Base-by-base conservation (phyloP, 371 early-diverging fungal genomes). In the Sporodiniella umbellata region DNA sequence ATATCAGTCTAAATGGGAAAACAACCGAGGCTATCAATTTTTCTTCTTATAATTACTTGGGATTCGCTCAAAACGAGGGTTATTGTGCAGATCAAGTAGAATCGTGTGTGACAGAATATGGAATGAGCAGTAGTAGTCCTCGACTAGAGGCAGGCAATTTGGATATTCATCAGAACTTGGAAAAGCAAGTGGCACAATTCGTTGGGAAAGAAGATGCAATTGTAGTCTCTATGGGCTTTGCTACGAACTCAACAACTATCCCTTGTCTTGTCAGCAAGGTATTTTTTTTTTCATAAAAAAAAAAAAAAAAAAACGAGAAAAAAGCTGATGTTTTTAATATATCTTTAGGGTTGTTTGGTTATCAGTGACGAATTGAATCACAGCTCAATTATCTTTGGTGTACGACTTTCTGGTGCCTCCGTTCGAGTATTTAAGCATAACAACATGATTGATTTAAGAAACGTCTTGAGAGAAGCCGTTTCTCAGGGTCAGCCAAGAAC, bases 11-110 rank as follows among this genome's bases (percentile, higher is more conserved):
- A 55, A 96, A 96, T 25, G 99, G 99, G 30, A 82, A 68, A 30
- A 84, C 72, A 42, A 81, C 70, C 23, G 84, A 88, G 55, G 82
- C 84, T 18, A 84, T 98, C 57, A 99, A 99, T 64, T 76, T 99
- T 59, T 93, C 95, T 17, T 98, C 98, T 4, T 99, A 99, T 80
- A 99, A 99, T 70, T 99, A 99, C 69, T 85, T 99, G 42, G 99
- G 99, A 1, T 99, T 99, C 80, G 96, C 97, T 17, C 91, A 92
- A 65, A 85, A 79, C 53, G 71, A 90, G 38, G 97, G 96, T 3
- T 84, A 88, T 2, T 96, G 97, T 57, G 93, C 95, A 1, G 95
- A 99, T 60, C 84, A 88, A 44, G 97, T 95, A 4, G 88, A 97
- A 56, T 74, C 83, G 14, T 67, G 83, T 8, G 75, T 90, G 38